Evolutionary conservation across 768 basidiomycete species (phyloP).

Genomic region (Russula sp.): DNA sequence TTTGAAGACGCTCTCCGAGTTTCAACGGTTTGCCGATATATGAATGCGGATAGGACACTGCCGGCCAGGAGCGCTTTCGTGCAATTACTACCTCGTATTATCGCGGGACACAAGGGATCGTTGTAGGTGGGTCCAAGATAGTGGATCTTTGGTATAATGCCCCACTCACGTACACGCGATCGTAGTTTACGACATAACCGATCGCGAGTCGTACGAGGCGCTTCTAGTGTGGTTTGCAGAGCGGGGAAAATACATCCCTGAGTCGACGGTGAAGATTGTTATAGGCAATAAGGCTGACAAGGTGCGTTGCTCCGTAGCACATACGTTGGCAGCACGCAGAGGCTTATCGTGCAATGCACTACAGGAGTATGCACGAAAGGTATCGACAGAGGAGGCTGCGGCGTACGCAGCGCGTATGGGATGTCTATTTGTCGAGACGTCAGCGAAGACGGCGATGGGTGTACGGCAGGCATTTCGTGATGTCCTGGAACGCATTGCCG

Average conservation of each 20-base stretch:
- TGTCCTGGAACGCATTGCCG: slow-evolving; percentile 74
- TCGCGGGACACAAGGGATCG: slow-evolving; percentile 76
- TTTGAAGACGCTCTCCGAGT: neutral
- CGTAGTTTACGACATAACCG: slow-evolving; percentile 91
- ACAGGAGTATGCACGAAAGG: slow-evolving; percentile 86
- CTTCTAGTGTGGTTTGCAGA: slow-evolving; percentile 90
- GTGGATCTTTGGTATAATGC: slow-evolving; percentile 45
- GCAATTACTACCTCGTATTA: slow-evolving; percentile 96
- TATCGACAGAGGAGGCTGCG: slow-evolving; percentile 67
- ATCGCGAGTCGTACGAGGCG: slow-evolving; percentile 86
- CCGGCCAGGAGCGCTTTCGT: slow-evolving; percentile 93
- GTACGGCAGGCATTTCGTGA: slow-evolving; percentile 72
- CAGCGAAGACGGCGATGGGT: slow-evolving; percentile 83
- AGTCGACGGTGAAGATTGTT: slow-evolving; percentile 88
- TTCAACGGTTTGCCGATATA: neutral
- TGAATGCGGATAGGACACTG: slow-evolving; percentile 61
- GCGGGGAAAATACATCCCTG: slow-evolving; percentile 86
- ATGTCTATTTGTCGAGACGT: slow-evolving; percentile 84
- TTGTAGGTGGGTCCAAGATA: slow-evolving; percentile 45
- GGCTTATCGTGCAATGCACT: neutral
- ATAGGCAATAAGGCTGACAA: slow-evolving; percentile 96
- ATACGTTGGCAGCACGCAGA: neutral
- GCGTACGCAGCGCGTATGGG: slow-evolving; percentile 77
- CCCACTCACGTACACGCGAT: neutral
- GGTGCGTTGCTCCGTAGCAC: slow-evolving; percentile 31